Conservation (phyloP, 2,329 filamentous ascomycete species). For the Trichoderma simmonsii region DNA sequence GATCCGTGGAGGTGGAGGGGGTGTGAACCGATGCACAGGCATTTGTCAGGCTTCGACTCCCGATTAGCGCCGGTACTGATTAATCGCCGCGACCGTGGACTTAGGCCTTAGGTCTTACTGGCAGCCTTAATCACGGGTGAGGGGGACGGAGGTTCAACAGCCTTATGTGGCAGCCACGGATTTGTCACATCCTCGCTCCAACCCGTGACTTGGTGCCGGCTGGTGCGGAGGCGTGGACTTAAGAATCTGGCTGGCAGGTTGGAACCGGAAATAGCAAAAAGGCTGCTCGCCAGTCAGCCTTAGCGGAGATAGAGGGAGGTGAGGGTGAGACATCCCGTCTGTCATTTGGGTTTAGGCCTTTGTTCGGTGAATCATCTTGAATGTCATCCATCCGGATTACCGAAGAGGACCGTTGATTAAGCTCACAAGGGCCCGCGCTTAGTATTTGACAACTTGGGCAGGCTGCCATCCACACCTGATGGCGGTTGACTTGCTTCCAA, state of each 20-base stretch:
- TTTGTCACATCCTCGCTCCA: not conserved
- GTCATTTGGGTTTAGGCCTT: not conserved
- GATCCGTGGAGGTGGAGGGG: constrained; percentile 8
- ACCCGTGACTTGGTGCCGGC: constrained; percentile 9
- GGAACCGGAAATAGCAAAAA: constrained; percentile 8
- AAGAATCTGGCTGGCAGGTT: not conserved
- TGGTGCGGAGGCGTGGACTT: constrained; percentile 2
- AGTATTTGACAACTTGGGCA: not conserved
- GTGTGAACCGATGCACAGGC: not conserved
- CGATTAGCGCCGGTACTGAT: constrained; percentile 3
- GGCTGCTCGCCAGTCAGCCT: not conserved
- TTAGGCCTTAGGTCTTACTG: constrained; percentile 4
- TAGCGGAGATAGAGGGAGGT: not conserved
- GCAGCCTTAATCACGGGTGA: not conserved
- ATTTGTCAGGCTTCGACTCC: not conserved
- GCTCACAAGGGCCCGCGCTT: not conserved
- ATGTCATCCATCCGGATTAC: not conserved
- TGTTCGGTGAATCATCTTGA: not conserved
- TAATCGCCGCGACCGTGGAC: constrained; percentile 5
- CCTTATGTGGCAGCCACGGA: not conserved
- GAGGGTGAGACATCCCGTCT: not conserved
- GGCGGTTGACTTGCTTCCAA: not conserved
- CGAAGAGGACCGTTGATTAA: not conserved
- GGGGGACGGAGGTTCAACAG: not conserved
- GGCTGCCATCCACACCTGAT: not conserved